phyloP scores from a whole-genome alignment of 2,329 filamentous ascomycete genomes.

The Nemania abortiva region DNA sequence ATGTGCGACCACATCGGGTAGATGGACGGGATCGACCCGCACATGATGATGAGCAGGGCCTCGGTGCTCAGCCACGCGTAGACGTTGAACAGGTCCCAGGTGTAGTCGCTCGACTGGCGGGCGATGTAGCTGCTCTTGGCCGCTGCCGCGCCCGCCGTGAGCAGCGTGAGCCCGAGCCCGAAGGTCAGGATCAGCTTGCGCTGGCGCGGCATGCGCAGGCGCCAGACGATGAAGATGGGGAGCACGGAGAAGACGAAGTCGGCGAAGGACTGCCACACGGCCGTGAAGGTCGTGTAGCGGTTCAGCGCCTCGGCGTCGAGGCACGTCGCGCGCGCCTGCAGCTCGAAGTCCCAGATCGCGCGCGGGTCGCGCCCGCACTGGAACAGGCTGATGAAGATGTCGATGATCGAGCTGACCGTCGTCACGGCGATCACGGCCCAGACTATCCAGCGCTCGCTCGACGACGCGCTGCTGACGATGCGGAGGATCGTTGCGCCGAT shows the following conservation, averaged over 20 bases:
- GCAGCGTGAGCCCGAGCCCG: constrained; percentile 35
- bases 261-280: constrained; percentile 30
- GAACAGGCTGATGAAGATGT: constrained; percentile 30
- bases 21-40: constrained; percentile 31
- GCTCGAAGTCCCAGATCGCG: constrained; percentile 18
- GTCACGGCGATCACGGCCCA: constrained; percentile 28
- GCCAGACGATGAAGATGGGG: constrained; percentile 31
- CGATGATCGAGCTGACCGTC: constrained; percentile 25
- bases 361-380: constrained; percentile 28
- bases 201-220: constrained; percentile 27
- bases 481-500: constrained; percentile 30
- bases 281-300: constrained; percentile 30
- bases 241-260: constrained; percentile 31
- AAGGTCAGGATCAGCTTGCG: constrained; percentile 28
- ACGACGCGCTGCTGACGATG: constrained; percentile 28
- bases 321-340: constrained; percentile 17
- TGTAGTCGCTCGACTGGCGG: neutral
- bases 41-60: constrained; percentile 31
- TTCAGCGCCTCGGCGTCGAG: constrained; percentile 12
- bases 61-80: constrained; percentile 24
- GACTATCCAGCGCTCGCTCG: constrained; percentile 27
- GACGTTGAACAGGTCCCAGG: constrained; percentile 20
- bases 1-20: constrained; percentile 21
- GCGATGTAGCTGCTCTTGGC: constrained; percentile 28
- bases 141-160: constrained; percentile 21